Evolutionary conservation across 805 yeast genomes (phyloP).

Genomic region (Wickerhamia fluorescens): DNA sequence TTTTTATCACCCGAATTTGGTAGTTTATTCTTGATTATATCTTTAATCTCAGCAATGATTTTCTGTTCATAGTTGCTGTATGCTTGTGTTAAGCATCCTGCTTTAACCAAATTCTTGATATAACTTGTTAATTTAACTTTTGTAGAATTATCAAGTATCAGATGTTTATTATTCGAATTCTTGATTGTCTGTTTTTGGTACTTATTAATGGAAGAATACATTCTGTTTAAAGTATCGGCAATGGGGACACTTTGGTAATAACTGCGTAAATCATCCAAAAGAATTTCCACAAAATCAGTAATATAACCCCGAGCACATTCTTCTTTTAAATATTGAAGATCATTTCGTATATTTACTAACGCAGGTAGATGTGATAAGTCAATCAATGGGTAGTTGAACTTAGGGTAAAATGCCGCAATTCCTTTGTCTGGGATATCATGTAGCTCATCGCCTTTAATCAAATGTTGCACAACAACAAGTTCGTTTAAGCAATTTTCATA

Average conservation of each 20-base stretch:
- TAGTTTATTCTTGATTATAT: constrained; percentile 56
- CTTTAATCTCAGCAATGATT: constrained; percentile 64
- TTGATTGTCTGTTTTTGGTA: constrained; percentile 13
- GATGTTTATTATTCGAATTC: constrained; percentile 28
- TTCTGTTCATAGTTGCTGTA: constrained; percentile 59
- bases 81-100: constrained; percentile 57
- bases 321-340: constrained; percentile 47
- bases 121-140: constrained; percentile 38
- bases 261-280: constrained; percentile 54
- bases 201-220: constrained; percentile 23
- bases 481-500: constrained; percentile 50
- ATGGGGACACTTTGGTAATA: constrained; percentile 47
- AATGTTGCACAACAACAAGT: constrained; percentile 48
- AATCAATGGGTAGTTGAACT: constrained; percentile 24
- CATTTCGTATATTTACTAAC: constrained; percentile 41
- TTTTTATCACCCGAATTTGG: constrained; percentile 33
- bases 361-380: constrained; percentile 45
- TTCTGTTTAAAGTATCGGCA: constrained; percentile 45
- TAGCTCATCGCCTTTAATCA: constrained; percentile 43
- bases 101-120: constrained; percentile 51
- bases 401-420: constrained; percentile 12
- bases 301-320: constrained; percentile 67
- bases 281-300: constrained; percentile 44
- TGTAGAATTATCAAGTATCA: constrained; percentile 28
- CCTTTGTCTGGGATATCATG: constrained; percentile 12